Conservation (phyloP, 495 filamentous ascomycete species). For the Staphylotrichum tortipilum region DNA sequence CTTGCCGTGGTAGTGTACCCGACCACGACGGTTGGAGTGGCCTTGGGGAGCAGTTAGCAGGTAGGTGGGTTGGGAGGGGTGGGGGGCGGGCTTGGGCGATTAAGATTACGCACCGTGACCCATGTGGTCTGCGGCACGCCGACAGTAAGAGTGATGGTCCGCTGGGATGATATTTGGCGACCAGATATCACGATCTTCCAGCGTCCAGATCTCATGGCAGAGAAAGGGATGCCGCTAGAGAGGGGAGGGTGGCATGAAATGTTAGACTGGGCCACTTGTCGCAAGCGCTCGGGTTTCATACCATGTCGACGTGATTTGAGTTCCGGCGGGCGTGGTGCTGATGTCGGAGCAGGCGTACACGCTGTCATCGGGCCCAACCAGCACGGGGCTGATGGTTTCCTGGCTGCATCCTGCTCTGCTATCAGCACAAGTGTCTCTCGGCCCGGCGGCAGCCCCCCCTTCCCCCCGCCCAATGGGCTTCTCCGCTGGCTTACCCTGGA, state of each 20-base stretch:
- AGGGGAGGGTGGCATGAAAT: too few species aligned
- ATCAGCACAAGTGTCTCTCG: background rate
- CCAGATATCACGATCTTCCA: slow-evolving; percentile 36
- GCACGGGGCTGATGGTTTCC: slow-evolving; percentile 32
- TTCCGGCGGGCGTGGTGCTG: slow-evolving; percentile 28
- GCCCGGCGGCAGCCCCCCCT: too few species aligned
- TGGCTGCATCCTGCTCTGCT: slow-evolving; percentile 24
- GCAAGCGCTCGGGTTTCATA: background rate
- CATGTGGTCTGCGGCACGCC: slow-evolving; percentile 27
- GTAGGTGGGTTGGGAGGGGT: background rate
- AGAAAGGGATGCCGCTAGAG: slow-evolving; percentile 30
- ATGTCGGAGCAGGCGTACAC: slow-evolving; percentile 33
- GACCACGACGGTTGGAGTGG: slow-evolving; percentile 33
- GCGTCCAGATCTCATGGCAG: slow-evolving; percentile 31
- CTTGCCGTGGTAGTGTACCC: slow-evolving; percentile 34
- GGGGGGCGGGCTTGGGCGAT: too few species aligned
- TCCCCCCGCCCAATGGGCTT: too few species aligned
- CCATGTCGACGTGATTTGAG: slow-evolving; percentile 19
- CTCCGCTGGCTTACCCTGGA: slow-evolving; percentile 30
- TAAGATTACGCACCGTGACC: slow-evolving; percentile 25
- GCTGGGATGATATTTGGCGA: slow-evolving; percentile 30
- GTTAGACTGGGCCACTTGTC: background rate
- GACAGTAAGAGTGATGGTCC: slow-evolving; percentile 28
- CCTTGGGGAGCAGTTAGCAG: slow-evolving; percentile 17
- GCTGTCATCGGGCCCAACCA: slow-evolving; percentile 28